phyloP scores from a whole-genome alignment of 2,329 filamentous ascomycete genomes.

The Diaporthe citrichinensis region DNA sequence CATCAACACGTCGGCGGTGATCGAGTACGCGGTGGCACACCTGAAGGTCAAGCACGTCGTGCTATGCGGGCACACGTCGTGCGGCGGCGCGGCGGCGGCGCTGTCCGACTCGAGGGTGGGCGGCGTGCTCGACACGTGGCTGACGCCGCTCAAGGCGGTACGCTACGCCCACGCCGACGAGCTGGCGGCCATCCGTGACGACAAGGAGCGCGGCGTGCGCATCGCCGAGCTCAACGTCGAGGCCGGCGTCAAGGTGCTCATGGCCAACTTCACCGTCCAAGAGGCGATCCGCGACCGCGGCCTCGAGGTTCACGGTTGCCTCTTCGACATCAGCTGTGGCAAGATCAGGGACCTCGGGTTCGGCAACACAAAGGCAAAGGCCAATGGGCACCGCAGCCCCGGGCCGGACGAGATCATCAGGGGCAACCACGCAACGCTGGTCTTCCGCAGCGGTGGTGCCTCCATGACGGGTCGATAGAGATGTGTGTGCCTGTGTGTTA shows the following conservation, averaged over 20 bases:
- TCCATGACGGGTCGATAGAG: conserved; percentile 52
- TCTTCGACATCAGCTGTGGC: conserved; percentile 75
- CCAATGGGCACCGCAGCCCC: conserved; percentile 36
- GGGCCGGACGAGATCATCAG: conserved; percentile 54
- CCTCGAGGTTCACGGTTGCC: conserved; percentile 81
- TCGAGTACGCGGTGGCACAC: conserved; percentile 83
- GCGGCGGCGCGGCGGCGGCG: conserved; percentile 76
- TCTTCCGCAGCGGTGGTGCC: conserved; percentile 61
- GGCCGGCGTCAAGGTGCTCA: conserved; percentile 75
- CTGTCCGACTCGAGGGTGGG: conserved; percentile 62
- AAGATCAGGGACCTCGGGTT: conserved; percentile 63
- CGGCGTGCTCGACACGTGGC: conserved; percentile 69
- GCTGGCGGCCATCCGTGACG: conserved; percentile 67
- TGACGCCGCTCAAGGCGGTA: conserved; percentile 64
- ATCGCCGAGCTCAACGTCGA: conserved; percentile 85
- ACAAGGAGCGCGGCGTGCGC: conserved; percentile 67
- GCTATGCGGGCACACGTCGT: conserved; percentile 77
- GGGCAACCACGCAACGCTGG: conserved; percentile 64
- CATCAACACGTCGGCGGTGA: conserved; percentile 80
- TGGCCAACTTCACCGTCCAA: conserved; percentile 77
- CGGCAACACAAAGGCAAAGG: conserved; percentile 53
- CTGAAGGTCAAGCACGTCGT: conserved; percentile 80
- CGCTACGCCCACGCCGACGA: conserved; percentile 65
- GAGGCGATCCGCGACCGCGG: conserved; percentile 80
- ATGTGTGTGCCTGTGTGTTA: not conserved